Evolutionary conservation across 164 flowering plant species (phyloP), one percentile per base, ranked within the genome.

Genomic region (Piper betle): DNA sequence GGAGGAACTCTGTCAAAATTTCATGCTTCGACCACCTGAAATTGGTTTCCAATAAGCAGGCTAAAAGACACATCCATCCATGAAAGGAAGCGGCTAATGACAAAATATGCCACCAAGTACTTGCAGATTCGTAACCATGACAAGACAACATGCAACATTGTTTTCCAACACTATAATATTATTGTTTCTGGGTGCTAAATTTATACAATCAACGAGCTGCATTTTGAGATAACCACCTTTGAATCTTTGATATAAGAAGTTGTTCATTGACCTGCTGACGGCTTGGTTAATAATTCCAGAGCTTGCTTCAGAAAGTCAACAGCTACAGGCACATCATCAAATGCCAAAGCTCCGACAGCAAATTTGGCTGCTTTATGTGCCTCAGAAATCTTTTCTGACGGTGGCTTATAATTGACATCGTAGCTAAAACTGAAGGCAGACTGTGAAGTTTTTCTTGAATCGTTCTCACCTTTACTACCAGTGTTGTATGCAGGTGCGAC

Each of bases 331-430:
- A 93, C 96, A 60, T 93, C 99, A 70, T 93, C 99, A 74, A 93
- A 93, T 55, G 99, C 99, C 75, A 93, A 71, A n/a, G 99, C 97
- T 63, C 97, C 96, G 25, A 90, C 99, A 0, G 99, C 99, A 78
- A 93, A 93, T 74, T 92, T 86, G 4, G 99, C 99, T 53, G 96
- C 99, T 76, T 93, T 93, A 72, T 90, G 97, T 62, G 99, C 99
- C 71, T 90, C 99, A 4, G 89, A 82, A 61, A 93, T 81, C 71
- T 86, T 90, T 64, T 88, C 99, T 9, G 99, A 84, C 15, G 91
- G 69, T 18, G 95, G 96, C 73, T 71, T 78, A 72, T 90, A 93
- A 65, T 77, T 84, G 73, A 81, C 64, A 75, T 90, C 94, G 60
- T 87, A 83, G 5, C 83, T 71, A 63, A 74, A 87, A 33, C 73